phyloP scores from a whole-genome alignment of 495 filamentous ascomycete genomes.

The Glarea lozoyensis region DNA sequence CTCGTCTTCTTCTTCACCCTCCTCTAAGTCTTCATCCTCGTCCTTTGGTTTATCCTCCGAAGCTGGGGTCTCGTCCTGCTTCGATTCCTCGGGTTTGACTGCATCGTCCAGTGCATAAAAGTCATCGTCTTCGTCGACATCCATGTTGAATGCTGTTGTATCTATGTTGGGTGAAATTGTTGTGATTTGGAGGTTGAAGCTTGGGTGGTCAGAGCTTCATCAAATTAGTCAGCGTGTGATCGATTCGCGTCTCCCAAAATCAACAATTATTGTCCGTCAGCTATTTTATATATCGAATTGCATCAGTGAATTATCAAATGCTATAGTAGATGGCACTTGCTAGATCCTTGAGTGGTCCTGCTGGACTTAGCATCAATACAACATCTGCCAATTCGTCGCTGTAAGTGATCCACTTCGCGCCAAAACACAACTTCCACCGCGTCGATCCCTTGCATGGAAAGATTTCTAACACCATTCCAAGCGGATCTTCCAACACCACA shows the following conservation, averaged over 20 bases:
- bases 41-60: slow-evolving; percentile 4
- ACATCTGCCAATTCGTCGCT: slow-evolving; percentile 62
- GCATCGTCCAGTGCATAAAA: slow-evolving; percentile 48
- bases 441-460: not conserved
- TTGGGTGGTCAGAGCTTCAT: slow-evolving; percentile 5
- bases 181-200: not conserved
- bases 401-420: slow-evolving; percentile 32
- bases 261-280: too few relatives aligned
- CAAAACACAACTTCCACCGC: not conserved
- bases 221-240: too few relatives aligned
- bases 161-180: not conserved
- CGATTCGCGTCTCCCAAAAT: too few relatives aligned
- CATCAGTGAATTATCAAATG: too few relatives aligned
- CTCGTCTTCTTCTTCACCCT: slow-evolving; percentile 67
- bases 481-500: slow-evolving; percentile 20
- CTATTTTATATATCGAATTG: too few relatives aligned
- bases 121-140: slow-evolving; percentile 63
- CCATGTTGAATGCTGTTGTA: slow-evolving; percentile 36
- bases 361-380: slow-evolving; percentile 72
- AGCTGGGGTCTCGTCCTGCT: slow-evolving; percentile 10
- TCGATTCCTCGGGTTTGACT: slow-evolving; percentile 11
- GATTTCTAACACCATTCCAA: slow-evolving; percentile 6
- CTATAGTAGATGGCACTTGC: slow-evolving; percentile 37
- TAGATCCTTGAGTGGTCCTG: slow-evolving; percentile 57
- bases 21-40: slow-evolving; percentile 42